Evolutionary conservation across 768 basidiomycete genomes (phyloP), one percentile per base, ranked within the genome.

Genomic region (Pleurotus eryngii): DNA sequence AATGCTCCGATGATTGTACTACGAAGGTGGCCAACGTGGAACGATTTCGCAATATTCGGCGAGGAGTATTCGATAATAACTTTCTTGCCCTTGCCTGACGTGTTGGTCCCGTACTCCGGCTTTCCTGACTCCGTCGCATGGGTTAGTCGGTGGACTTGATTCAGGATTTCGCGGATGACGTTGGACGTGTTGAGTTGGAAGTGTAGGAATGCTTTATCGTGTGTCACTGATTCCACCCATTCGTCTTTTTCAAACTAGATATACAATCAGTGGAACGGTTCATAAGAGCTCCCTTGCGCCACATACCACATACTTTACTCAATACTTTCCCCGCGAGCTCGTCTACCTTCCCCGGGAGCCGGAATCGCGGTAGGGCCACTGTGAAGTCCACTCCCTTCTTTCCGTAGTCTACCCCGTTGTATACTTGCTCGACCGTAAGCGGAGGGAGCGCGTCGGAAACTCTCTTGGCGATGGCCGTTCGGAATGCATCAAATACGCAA

Each of bases 1-100:
- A 97, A 97, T 0, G 92, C 89, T n/a, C 96, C 96, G 67, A 98
- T 96, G 70, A 99, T 99, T n/a, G 96, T 99, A 55, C 92, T 95
- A 39, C 96, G 83, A 59, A 98, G 74, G 72, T 98, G 96, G 12
- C 96, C 97, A 53, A 97, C 95, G 64, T 99, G 96, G 84, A 98
- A 98, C 4, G 89, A 89, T 70, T 99, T 99, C 17, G 96, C 96
- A 63, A 98, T 98, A 68, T 99, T 98, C 14, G 95, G 95, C 2
- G 91, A 92, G 1, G 94, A 97, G 72, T 92, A 98, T 72, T 98
- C 96, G 65, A 96, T 81, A 63, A 96, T 70, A 59, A 90, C 74
- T 49, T 84, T 91, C 74, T 97, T 95, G 9, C 94, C 94, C 46
- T 80, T 76, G 4, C 92, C 93, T 3, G 77, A 74, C 26, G 76